Percentiles rank a stretch among this genome's conserved stretches.
Evolutionary conservation across 495 filamentous ascomycete genomes (phyloP).

Genomic region (Penicillium turbatum): DNA sequence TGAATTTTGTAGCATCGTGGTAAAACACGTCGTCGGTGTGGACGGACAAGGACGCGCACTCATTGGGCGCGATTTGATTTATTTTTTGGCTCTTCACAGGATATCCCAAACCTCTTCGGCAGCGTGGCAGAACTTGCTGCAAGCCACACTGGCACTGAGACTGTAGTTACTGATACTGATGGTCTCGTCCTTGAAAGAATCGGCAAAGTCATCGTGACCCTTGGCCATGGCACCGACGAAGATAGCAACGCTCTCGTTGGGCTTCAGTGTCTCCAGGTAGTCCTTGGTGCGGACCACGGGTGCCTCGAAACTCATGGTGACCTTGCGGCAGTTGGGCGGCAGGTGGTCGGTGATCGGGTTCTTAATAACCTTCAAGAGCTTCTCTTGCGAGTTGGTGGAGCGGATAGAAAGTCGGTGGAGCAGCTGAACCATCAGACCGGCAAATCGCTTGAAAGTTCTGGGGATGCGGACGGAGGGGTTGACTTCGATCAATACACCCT

Average conservation of each 20-base stretch:
- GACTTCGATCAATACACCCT: constrained; percentile 95
- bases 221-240: constrained; percentile 99
- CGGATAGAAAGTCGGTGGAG: constrained; percentile 94
- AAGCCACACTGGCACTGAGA: constrained; percentile 92
- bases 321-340: constrained; percentile 93
- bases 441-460: constrained; percentile 97
- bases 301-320: constrained; percentile 90
- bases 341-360: constrained; percentile 97
- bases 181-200: constrained; percentile 89
- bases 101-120: constrained; percentile 96
- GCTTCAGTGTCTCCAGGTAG: constrained; percentile 72
- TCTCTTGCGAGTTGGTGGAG: constrained; percentile 92
- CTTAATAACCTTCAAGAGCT: constrained; percentile 93
- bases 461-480: constrained; percentile 95
- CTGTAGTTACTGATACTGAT: constrained; percentile 98
- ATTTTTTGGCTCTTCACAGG: constrained; percentile 47
- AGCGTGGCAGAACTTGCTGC: constrained; percentile 98
- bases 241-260: constrained; percentile 90
- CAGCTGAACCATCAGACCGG: constrained; percentile 97
- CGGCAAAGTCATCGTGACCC: constrained; percentile 91
- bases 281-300: constrained; percentile 81
- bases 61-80: constrained; percentile 13
- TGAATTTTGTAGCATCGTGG: constrained; percentile 40
- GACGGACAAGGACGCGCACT: constrained; percentile 14
- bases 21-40: constrained; percentile 1